Evolutionary conservation across 1,284 basidiomycete species (phyloP).

Genomic region (Trametes versicolor): DNA sequence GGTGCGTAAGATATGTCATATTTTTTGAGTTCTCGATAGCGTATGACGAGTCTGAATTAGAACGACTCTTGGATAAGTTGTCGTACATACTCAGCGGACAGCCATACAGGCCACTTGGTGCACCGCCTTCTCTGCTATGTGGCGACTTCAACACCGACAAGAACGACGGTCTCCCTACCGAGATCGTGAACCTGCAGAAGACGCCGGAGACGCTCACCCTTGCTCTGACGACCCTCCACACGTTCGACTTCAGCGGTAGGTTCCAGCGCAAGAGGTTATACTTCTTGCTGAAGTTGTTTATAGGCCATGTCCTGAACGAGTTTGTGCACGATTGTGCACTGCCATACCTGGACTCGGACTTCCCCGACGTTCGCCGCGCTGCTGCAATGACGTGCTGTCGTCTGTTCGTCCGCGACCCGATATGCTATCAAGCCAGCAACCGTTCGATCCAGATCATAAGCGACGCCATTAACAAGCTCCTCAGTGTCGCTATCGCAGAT

Average conservation of each 20-base stretch:
- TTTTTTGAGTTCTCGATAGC: neutral
- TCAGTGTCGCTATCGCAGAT: conserved; percentile 98
- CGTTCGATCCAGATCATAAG: conserved; percentile 98
- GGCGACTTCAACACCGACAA: conserved; percentile 60
- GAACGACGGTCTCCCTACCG: conserved; percentile 56
- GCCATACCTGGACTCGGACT: conserved; percentile 95
- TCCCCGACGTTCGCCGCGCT: conserved; percentile 88
- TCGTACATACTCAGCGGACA: conserved; percentile 86
- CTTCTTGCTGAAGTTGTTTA: conserved; percentile 12
- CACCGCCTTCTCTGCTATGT: conserved; percentile 67
- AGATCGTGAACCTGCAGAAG: conserved; percentile 62
- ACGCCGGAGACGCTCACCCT: conserved; percentile 84
- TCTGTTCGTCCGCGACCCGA: conserved; percentile 94
- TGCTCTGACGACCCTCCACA: conserved; percentile 89
- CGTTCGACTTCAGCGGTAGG: conserved; percentile 94
- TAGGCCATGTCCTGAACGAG: conserved; percentile 94
- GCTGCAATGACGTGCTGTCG: conserved; percentile 94
- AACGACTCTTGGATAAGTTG: conserved; percentile 87
- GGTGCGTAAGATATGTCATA: conserved; percentile 61
- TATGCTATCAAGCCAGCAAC: conserved; percentile 95
- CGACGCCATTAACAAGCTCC: conserved; percentile 96
- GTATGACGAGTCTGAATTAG: conserved; percentile 49
- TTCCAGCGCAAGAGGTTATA: conserved; percentile 1
- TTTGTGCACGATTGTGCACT: conserved; percentile 94
- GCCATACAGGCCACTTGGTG: conserved; percentile 87